A percentile compares a stretch with the other conserved stretches of the same genome.
Evolutionary conservation across 2,329 filamentous ascomycete species (phyloP).

Genomic region (Aspergillus sp.): DNA sequence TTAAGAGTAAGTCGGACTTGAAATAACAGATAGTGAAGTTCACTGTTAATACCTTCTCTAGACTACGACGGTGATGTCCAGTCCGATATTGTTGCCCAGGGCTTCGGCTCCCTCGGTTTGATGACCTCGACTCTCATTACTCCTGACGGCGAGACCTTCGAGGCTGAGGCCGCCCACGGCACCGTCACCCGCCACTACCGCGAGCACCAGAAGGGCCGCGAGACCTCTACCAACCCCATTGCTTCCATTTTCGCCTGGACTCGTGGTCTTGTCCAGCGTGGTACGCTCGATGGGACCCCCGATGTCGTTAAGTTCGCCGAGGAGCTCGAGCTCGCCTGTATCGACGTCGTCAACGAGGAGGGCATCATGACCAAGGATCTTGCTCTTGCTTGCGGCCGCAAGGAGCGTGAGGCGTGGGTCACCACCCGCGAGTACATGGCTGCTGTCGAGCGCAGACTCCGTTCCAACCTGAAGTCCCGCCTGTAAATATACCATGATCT

Average conservation of each 20-base stretch:
- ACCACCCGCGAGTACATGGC: conserved; percentile 89
- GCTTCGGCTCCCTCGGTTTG: conserved; percentile 94
- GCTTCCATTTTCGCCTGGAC: conserved; percentile 99
- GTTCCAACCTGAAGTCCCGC: conserved; percentile 60
- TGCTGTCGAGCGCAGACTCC: conserved; percentile 87
- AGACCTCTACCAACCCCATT: conserved; percentile 98
- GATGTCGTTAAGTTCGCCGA: conserved; percentile 90
- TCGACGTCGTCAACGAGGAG: conserved; percentile 90
- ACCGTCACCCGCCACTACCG: conserved; percentile 98
- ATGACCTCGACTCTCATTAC: conserved; percentile 99
- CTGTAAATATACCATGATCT: conserved; percentile 27
- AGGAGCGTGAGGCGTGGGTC: conserved; percentile 78
- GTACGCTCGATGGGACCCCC: conserved; percentile 88
- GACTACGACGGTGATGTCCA: conserved; percentile 99
- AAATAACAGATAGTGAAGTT: not conserved
- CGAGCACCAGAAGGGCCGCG: conserved; percentile 96
- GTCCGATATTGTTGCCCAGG: conserved; percentile 96
- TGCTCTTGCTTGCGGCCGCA: conserved; percentile 90
- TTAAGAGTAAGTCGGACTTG: conserved; percentile 73
- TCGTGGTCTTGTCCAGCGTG: conserved; percentile 87
- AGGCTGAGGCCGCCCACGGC: conserved; percentile 96
- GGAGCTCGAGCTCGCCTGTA: conserved; percentile 85
- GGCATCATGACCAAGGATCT: conserved; percentile 99
- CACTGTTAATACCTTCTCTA: conserved; percentile 37
- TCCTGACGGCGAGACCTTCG: conserved; percentile 93